These are phyloP conservation scores for Colletotrichum camelliae DNA, from an alignment of 2,329 filamentous ascomycete species.

Conservation along the genomic window DNA sequence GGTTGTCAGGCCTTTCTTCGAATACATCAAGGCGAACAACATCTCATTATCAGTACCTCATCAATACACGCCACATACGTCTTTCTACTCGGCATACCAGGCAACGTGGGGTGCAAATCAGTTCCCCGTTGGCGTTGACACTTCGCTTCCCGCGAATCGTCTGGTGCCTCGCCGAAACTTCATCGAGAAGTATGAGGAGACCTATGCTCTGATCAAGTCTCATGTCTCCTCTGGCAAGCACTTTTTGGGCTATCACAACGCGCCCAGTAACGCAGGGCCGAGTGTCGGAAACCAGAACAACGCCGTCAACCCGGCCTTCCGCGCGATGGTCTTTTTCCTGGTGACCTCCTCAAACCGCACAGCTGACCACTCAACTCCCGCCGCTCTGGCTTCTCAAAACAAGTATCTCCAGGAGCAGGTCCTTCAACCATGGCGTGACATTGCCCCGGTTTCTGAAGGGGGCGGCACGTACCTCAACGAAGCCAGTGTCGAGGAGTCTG, in stretches of 20 bases:
- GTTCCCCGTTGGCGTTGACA: neutral
- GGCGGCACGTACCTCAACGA: slow-evolving; percentile 33
- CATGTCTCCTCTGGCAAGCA: neutral
- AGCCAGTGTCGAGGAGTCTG: slow-evolving; percentile 32
- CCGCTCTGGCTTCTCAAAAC: neutral
- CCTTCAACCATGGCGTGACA: neutral
- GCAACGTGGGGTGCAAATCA: neutral
- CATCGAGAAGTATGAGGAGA: neutral
- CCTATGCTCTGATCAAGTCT: neutral
- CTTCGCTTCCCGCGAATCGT: neutral
- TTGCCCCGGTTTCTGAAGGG: neutral
- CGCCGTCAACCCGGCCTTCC: neutral
- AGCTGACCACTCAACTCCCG: neutral
- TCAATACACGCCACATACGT: neutral
- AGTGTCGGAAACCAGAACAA: neutral
- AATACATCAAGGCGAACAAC: neutral
- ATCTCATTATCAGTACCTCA: neutral
- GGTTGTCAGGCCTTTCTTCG: neutral
- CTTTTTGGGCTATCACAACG: neutral
- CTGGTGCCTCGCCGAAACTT: neutral
- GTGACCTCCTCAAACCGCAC: neutral
- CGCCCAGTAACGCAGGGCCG: neutral
- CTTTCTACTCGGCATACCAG: neutral
- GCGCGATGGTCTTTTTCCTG: neutral
- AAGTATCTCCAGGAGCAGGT: neutral